These are phyloP conservation scores for Calcarisporium arbuscula DNA, from an alignment of 2,329 filamentous ascomycete genomes.

Conservation along the genomic window DNA sequence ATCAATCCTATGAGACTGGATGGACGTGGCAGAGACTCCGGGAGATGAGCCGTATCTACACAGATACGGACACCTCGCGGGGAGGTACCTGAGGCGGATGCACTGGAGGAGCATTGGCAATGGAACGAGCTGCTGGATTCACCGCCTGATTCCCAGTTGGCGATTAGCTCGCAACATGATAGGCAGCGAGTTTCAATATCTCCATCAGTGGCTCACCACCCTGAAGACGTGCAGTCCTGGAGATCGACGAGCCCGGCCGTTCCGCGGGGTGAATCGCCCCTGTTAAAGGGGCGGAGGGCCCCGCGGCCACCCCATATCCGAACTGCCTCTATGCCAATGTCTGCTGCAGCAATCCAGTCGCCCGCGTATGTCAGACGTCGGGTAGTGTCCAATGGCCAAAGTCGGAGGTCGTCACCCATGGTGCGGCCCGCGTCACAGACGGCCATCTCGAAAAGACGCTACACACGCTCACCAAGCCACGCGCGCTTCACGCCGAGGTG, in stretches of 20 bases:
- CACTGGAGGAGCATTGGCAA: constrained; percentile 60
- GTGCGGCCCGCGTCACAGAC: constrained; percentile 18
- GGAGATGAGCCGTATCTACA: constrained; percentile 52
- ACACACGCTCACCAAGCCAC: constrained; percentile 51
- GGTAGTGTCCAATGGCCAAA: constrained; percentile 36
- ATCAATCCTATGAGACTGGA: constrained; percentile 41
- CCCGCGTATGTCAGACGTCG: constrained; percentile 36
- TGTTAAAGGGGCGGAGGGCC: constrained; percentile 29
- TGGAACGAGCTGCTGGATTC: constrained; percentile 61
- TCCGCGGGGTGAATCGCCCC: constrained; percentile 34
- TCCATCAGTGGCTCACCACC: constrained; percentile 29
- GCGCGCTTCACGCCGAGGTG: constrained; percentile 49
- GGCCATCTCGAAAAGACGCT: constrained; percentile 41
- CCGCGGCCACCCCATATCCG: constrained; percentile 44
- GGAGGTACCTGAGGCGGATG: constrained; percentile 54
- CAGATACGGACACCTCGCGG: constrained; percentile 35
- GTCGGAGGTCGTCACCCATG: constrained; percentile 24
- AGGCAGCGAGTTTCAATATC: constrained; percentile 35
- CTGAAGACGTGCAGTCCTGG: constrained; percentile 16
- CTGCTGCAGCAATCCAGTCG: constrained; percentile 29
- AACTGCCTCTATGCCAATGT: constrained; percentile 45
- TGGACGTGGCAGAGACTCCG: constrained; percentile 70
- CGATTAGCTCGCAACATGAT: constrained; percentile 35
- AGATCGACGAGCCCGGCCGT: constrained; percentile 24
- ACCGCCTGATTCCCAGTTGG: constrained; percentile 37